Conservation (phyloP, 2,329 filamentous ascomycete genomes). For the Fusarium sp. region DNA sequence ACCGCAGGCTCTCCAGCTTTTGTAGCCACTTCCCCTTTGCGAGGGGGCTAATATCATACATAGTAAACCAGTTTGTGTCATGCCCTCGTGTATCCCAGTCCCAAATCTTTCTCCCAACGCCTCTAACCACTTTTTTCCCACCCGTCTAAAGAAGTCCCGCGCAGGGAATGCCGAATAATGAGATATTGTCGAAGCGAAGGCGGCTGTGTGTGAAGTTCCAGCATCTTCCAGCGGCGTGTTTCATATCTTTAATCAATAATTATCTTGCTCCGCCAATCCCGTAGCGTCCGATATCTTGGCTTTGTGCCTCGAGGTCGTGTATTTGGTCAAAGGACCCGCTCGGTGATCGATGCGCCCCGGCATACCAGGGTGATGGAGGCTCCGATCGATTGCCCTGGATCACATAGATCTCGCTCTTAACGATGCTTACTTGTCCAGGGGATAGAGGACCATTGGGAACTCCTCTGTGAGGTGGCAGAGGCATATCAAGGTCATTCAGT, state of each 20-base stretch:
- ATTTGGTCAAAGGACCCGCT: slow-evolving; percentile 49
- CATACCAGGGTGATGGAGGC: slow-evolving; percentile 42
- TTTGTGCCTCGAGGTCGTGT: slow-evolving; percentile 53
- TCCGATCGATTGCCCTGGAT: slow-evolving; percentile 52
- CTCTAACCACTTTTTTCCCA: slow-evolving; percentile 6
- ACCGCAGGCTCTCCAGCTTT: background rate
- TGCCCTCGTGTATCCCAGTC: slow-evolving; percentile 1
- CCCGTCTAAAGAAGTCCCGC: background rate
- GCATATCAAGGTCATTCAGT: slow-evolving; percentile 30
- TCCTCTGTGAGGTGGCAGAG: slow-evolving; percentile 43
- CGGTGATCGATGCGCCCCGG: slow-evolving; percentile 38
- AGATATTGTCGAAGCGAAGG: slow-evolving; percentile 9
- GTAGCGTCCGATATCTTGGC: slow-evolving; percentile 45
- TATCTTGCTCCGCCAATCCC: slow-evolving; percentile 23
- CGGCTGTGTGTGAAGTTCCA: background rate
- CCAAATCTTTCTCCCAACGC: slow-evolving; percentile 14
- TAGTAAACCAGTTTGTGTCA: slow-evolving; percentile 10
- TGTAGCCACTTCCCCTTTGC: background rate
- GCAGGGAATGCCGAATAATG: background rate
- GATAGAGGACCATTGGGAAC: slow-evolving; percentile 28
- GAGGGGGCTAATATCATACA: background rate
- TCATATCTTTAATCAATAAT: slow-evolving; percentile 25
- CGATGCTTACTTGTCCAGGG: slow-evolving; percentile 40
- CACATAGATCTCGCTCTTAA: slow-evolving; percentile 56
- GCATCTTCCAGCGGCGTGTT: slow-evolving; percentile 5